Evolutionary conservation across 2,329 filamentous ascomycete genomes (phyloP).

Genomic region (Plectosphaerella plurivora): DNA sequence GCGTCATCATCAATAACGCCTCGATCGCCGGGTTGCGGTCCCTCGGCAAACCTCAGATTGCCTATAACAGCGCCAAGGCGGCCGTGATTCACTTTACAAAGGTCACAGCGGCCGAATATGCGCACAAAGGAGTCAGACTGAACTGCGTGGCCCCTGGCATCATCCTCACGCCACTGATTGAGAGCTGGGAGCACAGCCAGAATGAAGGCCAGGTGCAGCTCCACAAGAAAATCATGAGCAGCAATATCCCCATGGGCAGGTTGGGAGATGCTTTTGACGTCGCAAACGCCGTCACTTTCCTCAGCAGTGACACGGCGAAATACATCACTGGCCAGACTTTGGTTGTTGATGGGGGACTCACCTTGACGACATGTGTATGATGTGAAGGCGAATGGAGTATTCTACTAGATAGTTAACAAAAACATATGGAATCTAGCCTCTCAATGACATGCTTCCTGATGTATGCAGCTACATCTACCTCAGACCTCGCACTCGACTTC

Average conservation of each 20-base stretch:
- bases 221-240: too few relatives aligned
- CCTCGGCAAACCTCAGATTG: conserved; percentile 43
- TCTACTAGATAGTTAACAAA: too few relatives aligned
- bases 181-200: conserved; percentile 15
- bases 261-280: conserved; percentile 60
- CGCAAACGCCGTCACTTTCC: conserved; percentile 49
- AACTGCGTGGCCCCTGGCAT: conserved; percentile 53
- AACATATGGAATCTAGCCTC: too few relatives aligned
- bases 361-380: conserved; percentile 32
- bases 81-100: conserved; percentile 46
- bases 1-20: conserved; percentile 41
- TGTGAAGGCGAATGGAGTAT: too few relatives aligned
- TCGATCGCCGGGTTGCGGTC: conserved; percentile 47
- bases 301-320: conserved; percentile 51
- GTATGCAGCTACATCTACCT: background rate
- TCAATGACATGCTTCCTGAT: too few relatives aligned
- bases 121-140: conserved; percentile 37
- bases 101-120: conserved; percentile 45
- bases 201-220: too few relatives aligned
- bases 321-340: conserved; percentile 57
- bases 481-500: conserved; percentile 15
- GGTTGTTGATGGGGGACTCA: conserved; percentile 42
- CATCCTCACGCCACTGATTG: conserved; percentile 43
- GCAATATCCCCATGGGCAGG: conserved; percentile 52
- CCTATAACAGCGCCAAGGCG: conserved; percentile 47